Conservation (phyloP, 2,329 filamentous ascomycete genomes). For the Exophiala oligosperma region DNA sequence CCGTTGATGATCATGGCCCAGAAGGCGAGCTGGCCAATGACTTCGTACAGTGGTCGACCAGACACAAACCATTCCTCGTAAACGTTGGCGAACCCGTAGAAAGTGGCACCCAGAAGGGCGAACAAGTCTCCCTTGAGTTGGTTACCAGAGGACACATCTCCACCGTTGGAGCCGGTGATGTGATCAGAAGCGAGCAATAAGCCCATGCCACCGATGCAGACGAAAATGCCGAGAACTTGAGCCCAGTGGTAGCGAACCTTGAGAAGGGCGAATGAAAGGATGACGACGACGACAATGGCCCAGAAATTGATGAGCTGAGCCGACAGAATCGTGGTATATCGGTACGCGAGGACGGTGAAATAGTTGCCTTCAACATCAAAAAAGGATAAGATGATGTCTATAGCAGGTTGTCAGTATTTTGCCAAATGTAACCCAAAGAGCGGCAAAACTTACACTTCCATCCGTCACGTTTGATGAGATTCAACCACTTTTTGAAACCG, state of each 20-base stretch:
- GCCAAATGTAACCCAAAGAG: not conserved
- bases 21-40: constrained; percentile 85
- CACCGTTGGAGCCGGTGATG: constrained; percentile 71
- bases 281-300: constrained; percentile 90
- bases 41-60: constrained; percentile 85
- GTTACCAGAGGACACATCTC: constrained; percentile 56
- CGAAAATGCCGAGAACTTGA: constrained; percentile 81
- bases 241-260: constrained; percentile 85
- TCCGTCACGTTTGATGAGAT: constrained; percentile 67
- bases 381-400: constrained; percentile 82
- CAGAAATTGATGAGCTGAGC: constrained; percentile 98
- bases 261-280: constrained; percentile 79
- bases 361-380: constrained; percentile 97
- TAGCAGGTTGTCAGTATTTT: not conserved
- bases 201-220: constrained; percentile 90
- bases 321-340: constrained; percentile 86
- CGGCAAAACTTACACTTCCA: constrained; percentile 69
- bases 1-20: constrained; percentile 92
- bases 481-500: constrained; percentile 69
- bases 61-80: constrained; percentile 93
- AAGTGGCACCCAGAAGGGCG: constrained; percentile 80
- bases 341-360: constrained; percentile 93
- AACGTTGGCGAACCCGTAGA: constrained; percentile 89
- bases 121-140: constrained; percentile 91
- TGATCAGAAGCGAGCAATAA: constrained; percentile 85